Conservation (phyloP, 129 eudicot species). For the Logfia minima region DNA sequence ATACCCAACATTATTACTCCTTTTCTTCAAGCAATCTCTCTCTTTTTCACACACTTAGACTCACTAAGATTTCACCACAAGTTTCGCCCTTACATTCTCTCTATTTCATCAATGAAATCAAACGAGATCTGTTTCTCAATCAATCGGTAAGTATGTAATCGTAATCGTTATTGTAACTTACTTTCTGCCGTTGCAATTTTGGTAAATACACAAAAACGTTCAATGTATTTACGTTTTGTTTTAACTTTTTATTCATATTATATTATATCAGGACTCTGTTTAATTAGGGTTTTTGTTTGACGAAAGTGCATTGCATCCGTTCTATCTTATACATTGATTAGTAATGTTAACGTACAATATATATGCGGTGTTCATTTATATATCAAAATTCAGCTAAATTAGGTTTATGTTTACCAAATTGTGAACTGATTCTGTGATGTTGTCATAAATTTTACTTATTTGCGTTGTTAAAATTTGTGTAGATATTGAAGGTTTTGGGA, state of each 20-base stretch:
- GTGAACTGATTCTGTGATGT: not conserved
- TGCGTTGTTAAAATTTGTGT: not conserved
- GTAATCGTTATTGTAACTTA: not conserved
- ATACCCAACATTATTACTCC: not conserved
- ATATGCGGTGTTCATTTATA: not conserved
- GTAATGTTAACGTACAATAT: not conserved
- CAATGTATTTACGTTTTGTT: no score
- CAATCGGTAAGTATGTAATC: conserved; percentile 12
- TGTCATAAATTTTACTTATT: not conserved
- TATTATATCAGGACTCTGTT: not conserved
- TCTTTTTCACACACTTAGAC: not conserved
- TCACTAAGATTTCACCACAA: not conserved
- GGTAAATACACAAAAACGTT: no score
- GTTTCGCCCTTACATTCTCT: conserved; percentile 18
- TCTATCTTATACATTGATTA: not conserved
- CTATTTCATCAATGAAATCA: not conserved
- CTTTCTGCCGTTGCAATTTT: not conserved
- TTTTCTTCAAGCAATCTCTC: no score
- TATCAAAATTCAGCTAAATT: not conserved
- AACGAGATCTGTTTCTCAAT: conserved; percentile 12
- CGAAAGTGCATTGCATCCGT: not conserved
- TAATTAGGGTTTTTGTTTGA: not conserved
- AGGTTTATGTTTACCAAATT: not conserved
- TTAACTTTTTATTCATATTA: no score
- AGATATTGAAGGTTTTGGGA: conserved; percentile 28